Conservation (phyloP, 2,329 filamentous ascomycete genomes). For the Aspergillus vadensis region DNA sequence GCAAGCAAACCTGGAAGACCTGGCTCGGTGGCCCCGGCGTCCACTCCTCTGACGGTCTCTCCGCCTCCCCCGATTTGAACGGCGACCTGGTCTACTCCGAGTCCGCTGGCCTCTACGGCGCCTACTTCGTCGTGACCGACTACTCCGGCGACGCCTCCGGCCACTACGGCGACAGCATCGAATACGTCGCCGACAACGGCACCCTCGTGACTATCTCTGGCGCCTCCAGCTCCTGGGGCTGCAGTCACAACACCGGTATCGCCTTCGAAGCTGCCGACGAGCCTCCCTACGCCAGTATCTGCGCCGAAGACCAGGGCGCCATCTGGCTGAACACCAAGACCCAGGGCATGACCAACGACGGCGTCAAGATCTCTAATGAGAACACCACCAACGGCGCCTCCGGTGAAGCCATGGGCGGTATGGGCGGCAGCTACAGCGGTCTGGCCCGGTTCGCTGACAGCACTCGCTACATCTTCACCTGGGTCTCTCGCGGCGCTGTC, state of each 20-base stretch:
- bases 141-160: constrained; percentile 58
- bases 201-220: constrained; percentile 54
- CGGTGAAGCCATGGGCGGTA: constrained; percentile 64
- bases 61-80: constrained; percentile 61
- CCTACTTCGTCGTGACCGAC: constrained; percentile 63
- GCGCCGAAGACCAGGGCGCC: constrained; percentile 63
- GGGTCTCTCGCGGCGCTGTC: constrained; percentile 62
- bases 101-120: constrained; percentile 58
- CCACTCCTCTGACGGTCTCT: constrained; percentile 48
- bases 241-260: constrained; percentile 67
- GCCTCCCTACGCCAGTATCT: constrained; percentile 60
- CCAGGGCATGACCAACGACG: constrained; percentile 54
- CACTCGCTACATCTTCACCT: constrained; percentile 61
- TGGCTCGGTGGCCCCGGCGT: constrained; percentile 61
- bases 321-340: constrained; percentile 66
- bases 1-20: constrained; percentile 60
- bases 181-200: constrained; percentile 54
- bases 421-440: constrained; percentile 63
- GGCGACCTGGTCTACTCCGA: constrained; percentile 64
- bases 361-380: constrained; percentile 64
- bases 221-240: constrained; percentile 61
- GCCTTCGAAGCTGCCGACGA: constrained; percentile 62
- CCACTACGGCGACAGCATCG: constrained; percentile 61
- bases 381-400: constrained; percentile 61
- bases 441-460: constrained; percentile 57